phyloP scores from a whole-genome alignment of 129 eudicot species.

The Pittosporum tobira region DNA sequence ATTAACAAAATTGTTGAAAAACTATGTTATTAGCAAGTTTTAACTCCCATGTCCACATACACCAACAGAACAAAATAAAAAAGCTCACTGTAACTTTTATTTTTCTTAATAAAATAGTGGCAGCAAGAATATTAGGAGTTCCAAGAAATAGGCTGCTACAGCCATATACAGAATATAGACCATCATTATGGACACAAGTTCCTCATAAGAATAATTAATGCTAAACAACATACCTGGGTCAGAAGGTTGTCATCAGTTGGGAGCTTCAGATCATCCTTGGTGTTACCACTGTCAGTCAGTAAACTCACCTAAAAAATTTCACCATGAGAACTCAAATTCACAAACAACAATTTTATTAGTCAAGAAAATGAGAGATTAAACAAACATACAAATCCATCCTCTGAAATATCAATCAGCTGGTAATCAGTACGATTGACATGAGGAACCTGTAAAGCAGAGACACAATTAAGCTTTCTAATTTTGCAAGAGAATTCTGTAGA shows the following conservation, averaged over 20 bases:
- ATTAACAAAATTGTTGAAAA: no score
- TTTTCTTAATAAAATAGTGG: no score
- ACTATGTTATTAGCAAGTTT: no score
- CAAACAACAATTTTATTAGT: background rate
- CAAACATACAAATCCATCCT: slow-evolving; percentile 46
- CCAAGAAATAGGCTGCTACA: no score
- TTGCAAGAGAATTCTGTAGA: background rate
- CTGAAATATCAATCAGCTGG: slow-evolving; percentile 36
- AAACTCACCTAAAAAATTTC: slow-evolving; percentile 29
- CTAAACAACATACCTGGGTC: slow-evolving; percentile 23
- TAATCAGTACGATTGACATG: slow-evolving; percentile 39
- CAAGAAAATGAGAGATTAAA: background rate
- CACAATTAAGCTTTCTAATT: background rate
- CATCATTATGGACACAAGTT: background rate
- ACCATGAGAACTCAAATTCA: background rate
- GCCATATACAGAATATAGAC: no score
- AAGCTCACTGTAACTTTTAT: no score
- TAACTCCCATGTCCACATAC: no score
- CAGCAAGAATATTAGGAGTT: no score
- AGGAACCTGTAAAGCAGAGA: slow-evolving; percentile 28
- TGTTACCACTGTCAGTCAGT: slow-evolving; percentile 34
- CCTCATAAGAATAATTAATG: background rate
- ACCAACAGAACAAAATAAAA: no score
- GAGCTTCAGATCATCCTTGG: slow-evolving; percentile 43
- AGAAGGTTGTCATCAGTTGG: slow-evolving; percentile 36